These are phyloP conservation scores for Fusarium heterosporum DNA, from an alignment of 2,329 filamentous ascomycete genomes.

Conservation along the genomic window DNA sequence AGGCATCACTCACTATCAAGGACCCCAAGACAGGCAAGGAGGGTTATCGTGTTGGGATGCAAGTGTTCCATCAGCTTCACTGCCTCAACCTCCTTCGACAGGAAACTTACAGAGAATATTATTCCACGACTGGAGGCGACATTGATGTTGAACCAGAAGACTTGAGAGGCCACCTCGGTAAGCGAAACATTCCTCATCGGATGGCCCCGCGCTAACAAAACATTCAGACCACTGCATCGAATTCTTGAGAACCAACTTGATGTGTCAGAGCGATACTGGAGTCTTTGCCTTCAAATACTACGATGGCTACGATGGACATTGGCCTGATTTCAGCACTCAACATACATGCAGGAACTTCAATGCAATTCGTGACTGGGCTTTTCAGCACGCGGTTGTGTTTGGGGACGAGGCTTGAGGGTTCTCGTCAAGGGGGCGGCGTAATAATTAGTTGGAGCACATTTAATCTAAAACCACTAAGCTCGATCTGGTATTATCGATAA, in stretches of 20 bases:
- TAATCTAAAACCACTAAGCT: no score
- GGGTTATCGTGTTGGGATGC: conserved; percentile 69
- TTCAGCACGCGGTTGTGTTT: conserved; percentile 62
- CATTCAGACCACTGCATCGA: conserved; percentile 42
- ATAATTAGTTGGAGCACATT: no score
- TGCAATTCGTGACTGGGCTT: conserved; percentile 62
- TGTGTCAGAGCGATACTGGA: conserved; percentile 67
- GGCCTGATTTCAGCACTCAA: conserved; percentile 66
- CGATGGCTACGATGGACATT: conserved; percentile 61
- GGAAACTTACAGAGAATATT: conserved; percentile 63
- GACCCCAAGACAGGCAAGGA: conserved; percentile 66
- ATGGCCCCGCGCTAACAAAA: not conserved
- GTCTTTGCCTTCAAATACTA: conserved; percentile 65
- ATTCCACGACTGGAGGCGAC: conserved; percentile 60
- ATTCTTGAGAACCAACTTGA: conserved; percentile 62
- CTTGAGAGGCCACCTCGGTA: conserved; percentile 36
- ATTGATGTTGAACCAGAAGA: conserved; percentile 53
- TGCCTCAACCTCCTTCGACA: conserved; percentile 63
- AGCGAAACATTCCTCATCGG: rapidly evolving
- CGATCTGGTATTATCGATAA: no score
- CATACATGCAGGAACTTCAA: conserved; percentile 68
- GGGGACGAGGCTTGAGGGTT: conserved; percentile 55
- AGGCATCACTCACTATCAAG: conserved; percentile 65
- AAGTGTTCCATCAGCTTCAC: conserved; percentile 67
- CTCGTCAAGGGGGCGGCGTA: no score